These are phyloP conservation scores for Ophiocordyceps robertsii DNA, from an alignment of 2,329 filamentous ascomycete genomes.

Conservation along the genomic window DNA sequence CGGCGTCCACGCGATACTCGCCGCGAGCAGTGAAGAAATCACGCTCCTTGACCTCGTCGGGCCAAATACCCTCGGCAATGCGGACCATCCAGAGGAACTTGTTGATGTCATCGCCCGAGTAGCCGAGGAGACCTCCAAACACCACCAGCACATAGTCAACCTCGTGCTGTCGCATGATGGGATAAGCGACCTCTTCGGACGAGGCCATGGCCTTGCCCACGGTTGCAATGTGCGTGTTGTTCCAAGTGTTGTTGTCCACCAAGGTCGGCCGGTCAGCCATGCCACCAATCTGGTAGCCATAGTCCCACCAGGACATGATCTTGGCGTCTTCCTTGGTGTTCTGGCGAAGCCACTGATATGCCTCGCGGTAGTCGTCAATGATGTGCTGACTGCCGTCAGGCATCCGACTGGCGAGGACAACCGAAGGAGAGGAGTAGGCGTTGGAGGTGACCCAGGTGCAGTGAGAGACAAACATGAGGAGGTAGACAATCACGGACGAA, in stretches of 20 bases:
- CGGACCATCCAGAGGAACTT: constrained; percentile 99
- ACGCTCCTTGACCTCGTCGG: constrained; percentile 95
- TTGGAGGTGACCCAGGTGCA: constrained; percentile 99
- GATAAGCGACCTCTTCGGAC: constrained; percentile 93
- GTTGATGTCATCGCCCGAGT: constrained; percentile 98
- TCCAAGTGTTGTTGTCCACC: constrained; percentile 99
- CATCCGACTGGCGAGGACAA: constrained; percentile 82
- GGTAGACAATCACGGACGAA: constrained; percentile 59
- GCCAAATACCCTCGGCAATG: constrained; percentile 98
- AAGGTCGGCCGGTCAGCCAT: constrained; percentile 97
- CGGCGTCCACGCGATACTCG: constrained; percentile 89
- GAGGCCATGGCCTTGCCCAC: constrained; percentile 99
- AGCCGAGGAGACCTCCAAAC: constrained; percentile 89
- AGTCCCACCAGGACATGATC: constrained; percentile 99
- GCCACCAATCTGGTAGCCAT: constrained; percentile 97
- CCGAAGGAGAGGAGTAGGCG: constrained; percentile 94
- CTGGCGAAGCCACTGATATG: constrained; percentile 97
- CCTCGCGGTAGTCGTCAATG: constrained; percentile 98
- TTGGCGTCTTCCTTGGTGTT: constrained; percentile 93
- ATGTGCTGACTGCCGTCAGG: constrained; percentile 96
- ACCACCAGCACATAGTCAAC: constrained; percentile 98
- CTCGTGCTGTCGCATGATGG: constrained; percentile 95
- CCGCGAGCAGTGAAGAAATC: constrained; percentile 89
- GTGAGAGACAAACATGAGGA: constrained; percentile 88
- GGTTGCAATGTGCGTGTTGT: constrained; percentile 98